phyloP scores from a whole-genome alignment of 139 green algal genomes.

The Trebouxia sp. region DNA sequence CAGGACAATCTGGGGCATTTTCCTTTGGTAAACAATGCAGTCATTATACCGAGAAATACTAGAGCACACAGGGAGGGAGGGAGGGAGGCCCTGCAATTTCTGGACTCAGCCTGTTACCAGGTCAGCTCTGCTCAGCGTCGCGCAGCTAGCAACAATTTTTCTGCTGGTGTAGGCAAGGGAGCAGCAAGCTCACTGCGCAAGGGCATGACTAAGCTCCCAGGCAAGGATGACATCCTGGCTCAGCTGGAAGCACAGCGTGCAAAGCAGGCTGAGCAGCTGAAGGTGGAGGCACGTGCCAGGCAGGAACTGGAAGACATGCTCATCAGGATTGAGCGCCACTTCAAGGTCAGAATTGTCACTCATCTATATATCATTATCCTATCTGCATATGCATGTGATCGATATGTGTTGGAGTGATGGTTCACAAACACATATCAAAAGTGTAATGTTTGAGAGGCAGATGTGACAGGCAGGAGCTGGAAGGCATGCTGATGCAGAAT shows the following conservation, averaged over 20 bases:
- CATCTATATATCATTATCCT: too few species aligned
- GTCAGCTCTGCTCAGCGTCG: not conserved
- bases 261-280: constrained; percentile 34
- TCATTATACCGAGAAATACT: too few species aligned
- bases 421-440: not conserved
- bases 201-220: not conserved
- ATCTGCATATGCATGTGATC: too few species aligned
- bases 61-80: too few species aligned
- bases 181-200: not conserved
- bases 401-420: too few species aligned
- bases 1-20: too few species aligned
- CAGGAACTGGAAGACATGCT: constrained; percentile 88
- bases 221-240: constrained; percentile 31
- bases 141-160: not conserved
- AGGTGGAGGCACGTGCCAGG: constrained; percentile 30
- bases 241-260: constrained; percentile 36
- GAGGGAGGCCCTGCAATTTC: too few species aligned
- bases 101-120: not conserved
- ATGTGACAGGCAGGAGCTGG: not conserved
- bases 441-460: not conserved
- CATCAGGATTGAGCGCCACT: constrained; percentile 80
- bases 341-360: constrained; percentile 64
- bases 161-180: not conserved
- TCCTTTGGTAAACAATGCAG: too few species aligned
- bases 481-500: too few species aligned